Evolutionary conservation across 306 rosid genomes (phyloP).

Genomic region (Vicia sativa): DNA sequence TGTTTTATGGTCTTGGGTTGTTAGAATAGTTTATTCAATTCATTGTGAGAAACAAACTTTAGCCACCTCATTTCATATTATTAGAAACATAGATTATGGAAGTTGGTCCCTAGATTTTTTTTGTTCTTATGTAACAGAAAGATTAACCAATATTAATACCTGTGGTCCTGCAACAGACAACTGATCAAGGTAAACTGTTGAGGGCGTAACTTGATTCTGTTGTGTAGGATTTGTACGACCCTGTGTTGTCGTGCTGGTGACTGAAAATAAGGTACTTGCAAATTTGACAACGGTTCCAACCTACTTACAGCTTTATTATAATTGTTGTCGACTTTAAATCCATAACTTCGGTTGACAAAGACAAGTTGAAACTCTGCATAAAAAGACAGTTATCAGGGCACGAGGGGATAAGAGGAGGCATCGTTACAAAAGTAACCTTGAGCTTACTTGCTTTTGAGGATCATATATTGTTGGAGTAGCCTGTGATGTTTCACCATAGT

Average conservation of each 20-base stretch:
- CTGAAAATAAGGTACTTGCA: constrained; percentile 58
- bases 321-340: constrained; percentile 42
- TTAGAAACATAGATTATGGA: constrained; percentile 4
- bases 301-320: constrained; percentile 44
- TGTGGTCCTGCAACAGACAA: constrained; percentile 52
- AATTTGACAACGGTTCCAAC: constrained; percentile 48
- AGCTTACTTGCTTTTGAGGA: constrained; percentile 63
- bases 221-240: constrained; percentile 45
- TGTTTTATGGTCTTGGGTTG: constrained; percentile 3
- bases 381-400: constrained; percentile 38
- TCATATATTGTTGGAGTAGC: constrained; percentile 37
- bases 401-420: not conserved
- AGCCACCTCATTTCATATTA: constrained; percentile 32
- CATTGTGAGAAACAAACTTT: constrained; percentile 29
- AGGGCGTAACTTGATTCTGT: constrained; percentile 46
- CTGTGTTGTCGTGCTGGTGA: constrained; percentile 51
- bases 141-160: constrained; percentile 51
- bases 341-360: constrained; percentile 56
- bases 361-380: constrained; percentile 64
- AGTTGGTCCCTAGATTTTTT: constrained; percentile 15
- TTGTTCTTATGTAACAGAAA: constrained; percentile 24
- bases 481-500: constrained; percentile 44
- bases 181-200: constrained; percentile 53
- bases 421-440: constrained; percentile 14
- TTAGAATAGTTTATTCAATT: constrained; percentile 21